Conservation (phyloP, 345 rosid species). For the Mallotus nudiflorus region DNA sequence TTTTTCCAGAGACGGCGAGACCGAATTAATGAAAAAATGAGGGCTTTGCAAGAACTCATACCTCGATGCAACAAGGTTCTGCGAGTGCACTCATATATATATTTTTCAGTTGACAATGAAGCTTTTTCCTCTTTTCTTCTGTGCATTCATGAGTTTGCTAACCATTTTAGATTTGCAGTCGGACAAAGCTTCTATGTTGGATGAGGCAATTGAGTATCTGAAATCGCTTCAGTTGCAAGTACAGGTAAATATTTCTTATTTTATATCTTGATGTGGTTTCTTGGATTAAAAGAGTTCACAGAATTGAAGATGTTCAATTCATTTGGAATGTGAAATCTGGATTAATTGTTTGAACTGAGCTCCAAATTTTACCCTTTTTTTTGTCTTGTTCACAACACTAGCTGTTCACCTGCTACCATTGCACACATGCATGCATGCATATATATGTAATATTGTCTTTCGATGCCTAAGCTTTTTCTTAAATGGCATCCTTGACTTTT, state of each 20-base stretch:
- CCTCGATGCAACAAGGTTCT: conserved; percentile 87
- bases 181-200: conserved; percentile 93
- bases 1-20: conserved; percentile 72
- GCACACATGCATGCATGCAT: too few species aligned
- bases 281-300: not conserved
- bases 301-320: too few species aligned
- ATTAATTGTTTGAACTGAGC: too few species aligned
- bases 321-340: too few species aligned
- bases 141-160: not conserved
- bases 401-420: too few species aligned
- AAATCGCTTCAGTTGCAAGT: conserved; percentile 93
- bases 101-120: not conserved
- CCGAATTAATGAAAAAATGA: conserved; percentile 90
- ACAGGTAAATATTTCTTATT: conserved; percentile 44
- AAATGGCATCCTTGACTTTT: too few species aligned
- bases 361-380: not conserved
- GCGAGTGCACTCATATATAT: not conserved
- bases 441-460: too few species aligned
- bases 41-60: conserved; percentile 80
- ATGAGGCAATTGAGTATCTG: conserved; percentile 88
- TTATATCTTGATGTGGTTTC: not conserved
- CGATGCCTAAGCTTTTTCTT: too few species aligned
- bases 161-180: conserved; percentile 44
- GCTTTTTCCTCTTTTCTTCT: not conserved
- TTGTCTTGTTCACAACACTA: not conserved